These are phyloP conservation scores for Macrotyloma uniflorum DNA, from an alignment of 306 rosid species.

Conservation along the genomic window DNA sequence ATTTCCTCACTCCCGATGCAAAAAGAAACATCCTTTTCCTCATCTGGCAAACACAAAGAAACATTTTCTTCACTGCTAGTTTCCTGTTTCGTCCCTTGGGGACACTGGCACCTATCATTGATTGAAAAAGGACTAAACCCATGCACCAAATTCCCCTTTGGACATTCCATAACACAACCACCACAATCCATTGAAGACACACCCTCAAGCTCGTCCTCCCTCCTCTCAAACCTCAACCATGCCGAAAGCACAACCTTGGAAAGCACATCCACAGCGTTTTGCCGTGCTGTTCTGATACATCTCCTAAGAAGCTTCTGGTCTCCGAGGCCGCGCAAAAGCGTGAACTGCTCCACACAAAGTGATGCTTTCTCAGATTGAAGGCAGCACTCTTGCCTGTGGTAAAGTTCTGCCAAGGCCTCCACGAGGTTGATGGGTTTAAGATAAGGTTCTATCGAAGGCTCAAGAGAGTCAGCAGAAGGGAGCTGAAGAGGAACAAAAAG, in stretches of 20 bases:
- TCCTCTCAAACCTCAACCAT: constrained; percentile 76
- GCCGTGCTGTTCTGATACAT: constrained; percentile 62
- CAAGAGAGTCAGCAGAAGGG: constrained; percentile 59
- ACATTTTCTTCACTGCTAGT: constrained; percentile 21
- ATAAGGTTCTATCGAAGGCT: constrained; percentile 61
- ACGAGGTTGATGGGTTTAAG: constrained; percentile 59
- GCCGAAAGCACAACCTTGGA: constrained; percentile 75
- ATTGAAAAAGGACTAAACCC: constrained; percentile 53
- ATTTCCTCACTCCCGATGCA: constrained; percentile 59
- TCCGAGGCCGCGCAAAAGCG: constrained; percentile 55
- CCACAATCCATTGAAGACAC: constrained; percentile 59
- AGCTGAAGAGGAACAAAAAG: constrained; percentile 58
- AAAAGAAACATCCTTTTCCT: constrained; percentile 59
- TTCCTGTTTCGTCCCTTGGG: constrained; percentile 35
- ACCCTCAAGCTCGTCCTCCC: constrained; percentile 75
- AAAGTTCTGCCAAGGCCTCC: constrained; percentile 59
- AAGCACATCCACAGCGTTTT: constrained; percentile 58
- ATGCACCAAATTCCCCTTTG: constrained; percentile 53
- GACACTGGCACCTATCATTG: constrained; percentile 54
- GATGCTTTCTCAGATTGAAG: constrained; percentile 50
- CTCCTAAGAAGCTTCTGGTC: constrained; percentile 69
- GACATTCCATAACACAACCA: constrained; percentile 67
- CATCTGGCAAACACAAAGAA: constrained; percentile 41
- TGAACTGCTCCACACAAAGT: constrained; percentile 58
- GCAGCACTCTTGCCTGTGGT: constrained; percentile 50